phyloP scores from a whole-genome alignment of 768 basidiomycete genomes.

The Tulasnella calospora region DNA sequence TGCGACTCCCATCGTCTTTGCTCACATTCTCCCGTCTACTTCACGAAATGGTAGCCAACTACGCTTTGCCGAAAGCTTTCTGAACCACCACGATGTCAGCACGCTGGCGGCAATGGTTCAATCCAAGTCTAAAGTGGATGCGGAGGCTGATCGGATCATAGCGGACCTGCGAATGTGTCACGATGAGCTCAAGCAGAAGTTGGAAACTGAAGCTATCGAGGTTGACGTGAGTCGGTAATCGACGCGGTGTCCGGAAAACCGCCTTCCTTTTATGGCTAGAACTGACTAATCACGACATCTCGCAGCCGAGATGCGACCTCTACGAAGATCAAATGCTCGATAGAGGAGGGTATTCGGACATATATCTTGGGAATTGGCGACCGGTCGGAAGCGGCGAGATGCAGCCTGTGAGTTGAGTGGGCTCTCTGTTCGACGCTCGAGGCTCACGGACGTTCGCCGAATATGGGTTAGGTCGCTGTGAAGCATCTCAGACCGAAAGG shows the following conservation, averaged over 20 bases:
- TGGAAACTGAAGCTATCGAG: not conserved
- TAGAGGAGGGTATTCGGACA: not conserved
- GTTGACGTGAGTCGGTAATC: not conserved
- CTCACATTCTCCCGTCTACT: not conserved
- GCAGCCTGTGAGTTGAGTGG: not conserved
- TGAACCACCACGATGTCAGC: not conserved
- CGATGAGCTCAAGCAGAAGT: not conserved
- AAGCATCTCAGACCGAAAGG: constrained; percentile 16
- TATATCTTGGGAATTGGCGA: not conserved
- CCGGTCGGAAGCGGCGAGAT: not conserved
- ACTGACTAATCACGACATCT: not conserved
- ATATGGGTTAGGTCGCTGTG: constrained; percentile 15
- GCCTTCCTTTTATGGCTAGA: not conserved
- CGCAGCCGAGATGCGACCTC: constrained; percentile 7
- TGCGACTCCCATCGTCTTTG: not conserved
- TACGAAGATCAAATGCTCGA: constrained; percentile 1
- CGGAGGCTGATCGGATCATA: not conserved
- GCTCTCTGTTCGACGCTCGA: not conserved
- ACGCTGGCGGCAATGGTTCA: not conserved
- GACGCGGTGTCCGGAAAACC: not conserved
- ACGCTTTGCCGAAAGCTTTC: not conserved
- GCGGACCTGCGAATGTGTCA: not conserved
- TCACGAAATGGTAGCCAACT: not conserved
- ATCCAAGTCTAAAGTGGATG: not conserved
- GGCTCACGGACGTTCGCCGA: not conserved